These are phyloP conservation scores for Neurospora sp. DNA, from an alignment of 495 filamentous ascomycete genomes.

Conservation along the genomic window DNA sequence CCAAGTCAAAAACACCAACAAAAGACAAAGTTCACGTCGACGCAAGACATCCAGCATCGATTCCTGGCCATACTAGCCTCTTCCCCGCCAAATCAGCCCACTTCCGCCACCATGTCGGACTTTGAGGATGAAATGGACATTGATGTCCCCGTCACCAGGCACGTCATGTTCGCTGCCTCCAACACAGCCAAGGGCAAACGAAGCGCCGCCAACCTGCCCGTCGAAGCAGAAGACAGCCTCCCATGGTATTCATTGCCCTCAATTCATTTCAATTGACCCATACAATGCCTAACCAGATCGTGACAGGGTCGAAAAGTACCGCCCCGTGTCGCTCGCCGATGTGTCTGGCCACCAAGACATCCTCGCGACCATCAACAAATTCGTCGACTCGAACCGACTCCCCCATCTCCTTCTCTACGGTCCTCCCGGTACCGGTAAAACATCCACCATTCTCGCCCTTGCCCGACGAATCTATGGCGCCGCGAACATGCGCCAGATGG, in stretches of 20 bases:
- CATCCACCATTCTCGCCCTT: constrained; percentile 84
- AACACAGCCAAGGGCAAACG: constrained; percentile 75
- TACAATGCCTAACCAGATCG: background rate
- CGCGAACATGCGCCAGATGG: constrained; percentile 95
- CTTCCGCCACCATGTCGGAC: constrained; percentile 61
- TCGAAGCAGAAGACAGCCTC: constrained; percentile 86
- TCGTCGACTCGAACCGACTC: constrained; percentile 83
- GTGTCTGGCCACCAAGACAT: constrained; percentile 98
- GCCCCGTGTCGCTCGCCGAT: constrained; percentile 77
- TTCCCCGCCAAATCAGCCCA: background rate
- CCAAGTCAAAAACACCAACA: background rate
- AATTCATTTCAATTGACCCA: background rate
- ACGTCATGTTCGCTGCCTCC: constrained; percentile 51
- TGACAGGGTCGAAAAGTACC: constrained; percentile 94
- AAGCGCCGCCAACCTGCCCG: constrained; percentile 81
- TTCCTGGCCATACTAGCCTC: background rate
- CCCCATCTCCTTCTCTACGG: constrained; percentile 98
- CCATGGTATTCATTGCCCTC: constrained; percentile 59
- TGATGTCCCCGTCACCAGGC: constrained; percentile 56
- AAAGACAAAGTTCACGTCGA: background rate
- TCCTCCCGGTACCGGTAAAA: constrained; percentile 95
- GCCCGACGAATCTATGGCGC: constrained; percentile 85
- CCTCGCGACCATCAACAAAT: constrained; percentile 91
- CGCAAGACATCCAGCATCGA: background rate
- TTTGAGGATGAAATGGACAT: constrained; percentile 82